Evolutionary conservation across 2,329 filamentous ascomycete genomes (phyloP), one percentile per base, ranked within the genome.

Genomic region (Acephala macrosclerotiorum): DNA sequence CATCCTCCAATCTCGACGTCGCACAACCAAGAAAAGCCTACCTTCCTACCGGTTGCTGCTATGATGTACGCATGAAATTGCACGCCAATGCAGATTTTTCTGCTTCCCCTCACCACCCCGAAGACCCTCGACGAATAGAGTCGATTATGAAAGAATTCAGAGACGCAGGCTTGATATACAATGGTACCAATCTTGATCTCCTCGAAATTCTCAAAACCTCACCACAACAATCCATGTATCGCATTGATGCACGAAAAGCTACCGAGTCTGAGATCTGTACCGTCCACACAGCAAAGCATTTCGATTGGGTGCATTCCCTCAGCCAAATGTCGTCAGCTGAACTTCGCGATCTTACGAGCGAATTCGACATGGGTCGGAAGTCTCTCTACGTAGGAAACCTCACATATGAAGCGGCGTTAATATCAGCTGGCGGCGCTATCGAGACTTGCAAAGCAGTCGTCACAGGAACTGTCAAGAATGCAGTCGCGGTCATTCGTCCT

Each of bases 391-490:
- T 97, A 64, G 94, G 95, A 60, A 88, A 87, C 58, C 86, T 94
- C 76, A 96, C 93, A 0, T 95, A 89, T 73, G 87, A 89, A 51
- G 94, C 93, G 36, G 91, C 94, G 0, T 83, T 92, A 45, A 83
- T 99, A 38, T 95, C 96, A 1, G 93, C 92, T 14, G 96, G 96
- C 35, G 95, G 95, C 51, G 94, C 95, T 18, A 97, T 99, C 68
- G 96, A 99, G 79, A 97, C 94, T 0, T 97, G 94, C 80, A 91
- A 94, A 77, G 91, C 92, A n/a, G 93, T 99, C 4, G 90, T 96
- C 26, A 85, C 86, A 2, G 91, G 92, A 3, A 86, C 88, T 64
- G 91, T 97, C 60, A 97, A 96, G 78, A 99, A 99, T 75, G 94
- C 93, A 0, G 96, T 99, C 76, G 96, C 96, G 0, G 91, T 99